These are phyloP conservation scores for Acanthamoeba culbertsoni DNA, from an alignment of 208 protist genomes.

Conservation along the genomic window DNA sequence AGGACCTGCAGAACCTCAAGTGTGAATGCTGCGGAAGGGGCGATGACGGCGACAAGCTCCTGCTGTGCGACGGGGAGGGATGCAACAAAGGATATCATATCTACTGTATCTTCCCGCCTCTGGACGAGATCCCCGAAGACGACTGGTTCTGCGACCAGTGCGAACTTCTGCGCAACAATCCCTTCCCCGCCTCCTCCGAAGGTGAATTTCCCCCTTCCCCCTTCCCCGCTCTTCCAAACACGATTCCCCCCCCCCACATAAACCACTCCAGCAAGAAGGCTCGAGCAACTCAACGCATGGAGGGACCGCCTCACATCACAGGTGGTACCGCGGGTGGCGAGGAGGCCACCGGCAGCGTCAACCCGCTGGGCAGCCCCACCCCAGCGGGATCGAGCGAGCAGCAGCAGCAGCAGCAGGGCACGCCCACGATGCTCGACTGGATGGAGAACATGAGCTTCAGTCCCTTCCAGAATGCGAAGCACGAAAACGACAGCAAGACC, in stretches of 20 bases:
- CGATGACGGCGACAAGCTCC: constrained; percentile 66
- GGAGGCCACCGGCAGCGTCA: background rate
- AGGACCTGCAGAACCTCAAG: constrained; percentile 48
- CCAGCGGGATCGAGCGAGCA: background rate
- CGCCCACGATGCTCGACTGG: constrained; percentile 24
- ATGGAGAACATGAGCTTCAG: constrained; percentile 23
- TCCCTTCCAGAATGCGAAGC: background rate
- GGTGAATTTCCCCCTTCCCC: background rate
- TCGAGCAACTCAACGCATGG: too few species aligned
- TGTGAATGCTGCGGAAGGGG: constrained; percentile 64
- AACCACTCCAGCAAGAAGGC: too few species aligned
- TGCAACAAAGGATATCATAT: constrained; percentile 72
- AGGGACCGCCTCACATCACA: too few species aligned
- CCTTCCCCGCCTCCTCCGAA: background rate
- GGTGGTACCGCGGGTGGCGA: background rate
- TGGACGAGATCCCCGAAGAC: constrained; percentile 61
- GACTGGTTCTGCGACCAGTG: constrained; percentile 73
- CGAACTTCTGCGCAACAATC: constrained; percentile 37
- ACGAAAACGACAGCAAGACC: background rate
- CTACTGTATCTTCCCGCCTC: constrained; percentile 64
- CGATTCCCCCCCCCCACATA: too few species aligned
- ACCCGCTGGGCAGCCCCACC: background rate
- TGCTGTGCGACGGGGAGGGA: constrained; percentile 68
- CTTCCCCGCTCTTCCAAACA: background rate
- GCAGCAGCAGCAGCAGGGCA: background rate